phyloP scores from a whole-genome alignment of 805 yeast genomes.

The Wickerhamomyces queroliae region DNA sequence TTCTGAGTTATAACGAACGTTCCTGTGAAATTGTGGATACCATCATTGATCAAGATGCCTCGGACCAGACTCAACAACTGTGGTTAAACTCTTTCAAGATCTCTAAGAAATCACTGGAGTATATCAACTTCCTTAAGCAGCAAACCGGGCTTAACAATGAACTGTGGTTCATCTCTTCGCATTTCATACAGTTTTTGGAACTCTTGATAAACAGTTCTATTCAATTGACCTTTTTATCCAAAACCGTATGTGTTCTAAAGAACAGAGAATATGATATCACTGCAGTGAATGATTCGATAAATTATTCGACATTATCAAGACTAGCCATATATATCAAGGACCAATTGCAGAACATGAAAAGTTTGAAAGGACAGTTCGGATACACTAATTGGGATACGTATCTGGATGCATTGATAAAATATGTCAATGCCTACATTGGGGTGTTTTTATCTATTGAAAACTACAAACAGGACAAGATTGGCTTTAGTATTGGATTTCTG shows the following conservation, averaged over 20 bases:
- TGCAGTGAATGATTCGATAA: conserved; percentile 19
- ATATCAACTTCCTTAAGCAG: conserved; percentile 8
- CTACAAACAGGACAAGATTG: conserved; percentile 38
- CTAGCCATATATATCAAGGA: conserved; percentile 36
- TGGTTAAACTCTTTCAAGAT: conserved; percentile 17
- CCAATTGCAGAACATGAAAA: conserved; percentile 23
- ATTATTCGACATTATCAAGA: conserved; percentile 36
- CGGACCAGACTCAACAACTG: conserved; percentile 3
- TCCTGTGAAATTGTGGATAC: conserved; percentile 8
- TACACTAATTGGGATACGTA: conserved; percentile 5
- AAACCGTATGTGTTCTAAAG: conserved; percentile 22
- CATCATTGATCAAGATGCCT: background rate
- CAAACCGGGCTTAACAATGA: background rate
- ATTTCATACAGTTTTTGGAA: conserved; percentile 7
- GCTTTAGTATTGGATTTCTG: conserved; percentile 40
- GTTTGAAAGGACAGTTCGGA: conserved; percentile 2
- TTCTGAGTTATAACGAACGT: conserved; percentile 7
- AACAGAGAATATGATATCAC: conserved; percentile 11
- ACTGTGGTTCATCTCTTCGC: conserved; percentile 7
- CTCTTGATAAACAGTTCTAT: conserved; percentile 15
- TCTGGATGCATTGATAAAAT: conserved; percentile 23
- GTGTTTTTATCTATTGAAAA: conserved; percentile 38
- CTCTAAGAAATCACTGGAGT: conserved; percentile 13
- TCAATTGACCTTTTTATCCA: conserved; percentile 26
- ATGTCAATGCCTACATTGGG: conserved; percentile 38